phyloP scores from a whole-genome alignment of 129 eudicot genomes.

The Gnaphalium uliginosum region DNA sequence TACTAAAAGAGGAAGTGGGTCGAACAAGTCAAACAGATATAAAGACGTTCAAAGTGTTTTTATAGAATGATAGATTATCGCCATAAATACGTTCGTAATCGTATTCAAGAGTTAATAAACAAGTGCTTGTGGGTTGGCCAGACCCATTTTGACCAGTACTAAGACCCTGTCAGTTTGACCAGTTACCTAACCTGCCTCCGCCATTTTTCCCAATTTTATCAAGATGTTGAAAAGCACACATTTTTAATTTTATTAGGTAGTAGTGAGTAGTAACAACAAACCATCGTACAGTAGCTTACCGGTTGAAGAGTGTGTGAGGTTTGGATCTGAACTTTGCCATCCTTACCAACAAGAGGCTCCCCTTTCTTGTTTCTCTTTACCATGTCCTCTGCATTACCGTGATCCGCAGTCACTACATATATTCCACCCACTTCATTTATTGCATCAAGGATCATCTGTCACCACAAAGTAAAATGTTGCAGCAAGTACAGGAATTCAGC shows the following conservation, averaged over 20 bases:
- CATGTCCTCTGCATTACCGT: slow-evolving; percentile 98
- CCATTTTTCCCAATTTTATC: not conserved
- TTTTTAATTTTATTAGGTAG: not conserved
- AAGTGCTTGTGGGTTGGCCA: not conserved
- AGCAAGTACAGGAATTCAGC: not conserved
- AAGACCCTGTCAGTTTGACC: not conserved
- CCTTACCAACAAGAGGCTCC: slow-evolving; percentile 72
- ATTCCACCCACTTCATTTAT: slow-evolving; percentile 87
- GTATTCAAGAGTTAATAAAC: not conserved
- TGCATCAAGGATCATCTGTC: slow-evolving; percentile 82
- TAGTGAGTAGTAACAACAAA: not conserved
- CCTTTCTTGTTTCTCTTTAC: slow-evolving; percentile 93
- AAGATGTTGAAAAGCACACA: not conserved
- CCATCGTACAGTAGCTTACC: slow-evolving; percentile 36
- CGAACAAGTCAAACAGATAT: not conserved
- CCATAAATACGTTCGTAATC: not conserved
- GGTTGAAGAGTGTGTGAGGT: slow-evolving; percentile 90
- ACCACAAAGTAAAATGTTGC: not conserved
- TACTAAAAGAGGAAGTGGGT: not conserved
- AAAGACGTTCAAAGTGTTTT: not conserved
- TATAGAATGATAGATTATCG: not conserved
- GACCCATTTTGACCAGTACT: not conserved
- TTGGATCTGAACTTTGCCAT: slow-evolving; percentile 75
- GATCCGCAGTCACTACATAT: slow-evolving; percentile 83
- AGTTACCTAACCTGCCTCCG: not conserved